These are phyloP conservation scores for Fallopia convolvulus DNA, from an alignment of 148 eudicot genomes.

Conservation along the genomic window DNA sequence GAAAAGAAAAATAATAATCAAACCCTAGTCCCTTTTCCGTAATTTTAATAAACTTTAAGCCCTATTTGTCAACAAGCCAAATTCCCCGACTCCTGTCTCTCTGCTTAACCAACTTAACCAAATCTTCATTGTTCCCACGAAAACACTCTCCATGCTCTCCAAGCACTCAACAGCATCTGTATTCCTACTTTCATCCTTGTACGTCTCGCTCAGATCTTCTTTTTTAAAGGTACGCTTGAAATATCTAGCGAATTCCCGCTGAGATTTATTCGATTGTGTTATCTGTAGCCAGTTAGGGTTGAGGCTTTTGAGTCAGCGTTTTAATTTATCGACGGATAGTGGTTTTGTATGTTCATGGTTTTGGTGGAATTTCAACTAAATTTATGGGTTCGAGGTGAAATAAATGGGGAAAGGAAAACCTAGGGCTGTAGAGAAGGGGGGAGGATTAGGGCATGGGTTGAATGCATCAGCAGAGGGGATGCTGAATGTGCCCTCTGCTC, in stretches of 20 bases:
- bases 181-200: slow-evolving; percentile 9
- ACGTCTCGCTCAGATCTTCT: not conserved
- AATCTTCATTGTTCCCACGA: slow-evolving; percentile 32
- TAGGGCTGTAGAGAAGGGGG: slow-evolving; percentile 87
- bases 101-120: slow-evolving; percentile 40
- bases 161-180: slow-evolving; percentile 15
- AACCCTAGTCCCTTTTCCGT: slow-evolving; percentile 27
- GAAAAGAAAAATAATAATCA: slow-evolving; percentile 5
- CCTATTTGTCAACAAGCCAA: slow-evolving; percentile 3
- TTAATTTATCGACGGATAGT: not conserved
- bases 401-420: slow-evolving; percentile 95
- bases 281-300: slow-evolving; percentile 2
- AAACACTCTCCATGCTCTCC: slow-evolving; percentile 26
- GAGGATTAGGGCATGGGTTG: slow-evolving; percentile 55
- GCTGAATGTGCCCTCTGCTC: slow-evolving; percentile 55
- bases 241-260: slow-evolving; percentile 27
- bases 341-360: slow-evolving; percentile 10
- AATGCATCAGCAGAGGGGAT: slow-evolving; percentile 28
- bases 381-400: slow-evolving; percentile 21
- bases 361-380: slow-evolving; percentile 12
- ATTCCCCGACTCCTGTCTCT: slow-evolving; percentile 3
- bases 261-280: not conserved
- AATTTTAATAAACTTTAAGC: slow-evolving; percentile 15
- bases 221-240: slow-evolving; percentile 29
- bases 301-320: not conserved